Percentiles rank a stretch among this genome's conserved stretches.
Conservation (phyloP, 768 basidiomycete genomes). For the Epithele typhae region DNA sequence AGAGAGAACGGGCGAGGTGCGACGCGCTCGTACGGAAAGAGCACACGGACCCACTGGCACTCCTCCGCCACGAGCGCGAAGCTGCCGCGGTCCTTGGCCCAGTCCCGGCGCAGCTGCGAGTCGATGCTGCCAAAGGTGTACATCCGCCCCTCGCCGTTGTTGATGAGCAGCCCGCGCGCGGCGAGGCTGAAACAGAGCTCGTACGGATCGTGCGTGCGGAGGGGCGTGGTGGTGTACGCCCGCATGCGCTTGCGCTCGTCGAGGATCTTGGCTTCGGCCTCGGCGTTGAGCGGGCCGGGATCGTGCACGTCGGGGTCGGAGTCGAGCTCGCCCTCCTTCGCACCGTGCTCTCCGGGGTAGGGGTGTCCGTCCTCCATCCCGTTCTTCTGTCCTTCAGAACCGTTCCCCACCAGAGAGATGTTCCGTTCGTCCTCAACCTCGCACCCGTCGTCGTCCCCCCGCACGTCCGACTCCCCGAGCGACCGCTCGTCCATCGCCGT, state of each 20-base stretch:
- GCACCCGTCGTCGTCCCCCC: neutral
- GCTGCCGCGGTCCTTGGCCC: constrained; percentile 33
- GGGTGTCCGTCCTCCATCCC: no score
- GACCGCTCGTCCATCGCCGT: constrained; percentile 9
- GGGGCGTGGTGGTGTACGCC: no score
- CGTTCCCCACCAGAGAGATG: no score
- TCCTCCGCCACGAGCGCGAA: constrained; percentile 37
- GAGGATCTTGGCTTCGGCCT: no score
- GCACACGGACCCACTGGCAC: constrained; percentile 33
- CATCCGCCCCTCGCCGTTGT: constrained; percentile 30
- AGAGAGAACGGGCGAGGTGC: constrained; percentile 7
- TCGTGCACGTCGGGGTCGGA: neutral
- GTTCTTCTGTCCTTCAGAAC: no score
- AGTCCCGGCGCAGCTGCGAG: constrained; percentile 35
- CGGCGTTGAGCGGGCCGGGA: no score
- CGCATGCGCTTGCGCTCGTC: no score
- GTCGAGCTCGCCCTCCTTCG: constrained; percentile 3
- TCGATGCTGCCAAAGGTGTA: constrained; percentile 37
- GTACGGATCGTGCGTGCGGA: constrained; percentile 15
- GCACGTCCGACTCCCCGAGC: constrained; percentile 4
- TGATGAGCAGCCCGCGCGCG: constrained; percentile 34
- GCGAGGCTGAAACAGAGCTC: constrained; percentile 30
- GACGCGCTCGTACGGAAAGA: constrained; percentile 18
- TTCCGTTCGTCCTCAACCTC: neutral
- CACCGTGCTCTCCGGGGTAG: neutral